Evolutionary conservation across 768 basidiomycete genomes (phyloP), one percentile per base, ranked within the genome.

Genomic region (Baorangia bicolor): DNA sequence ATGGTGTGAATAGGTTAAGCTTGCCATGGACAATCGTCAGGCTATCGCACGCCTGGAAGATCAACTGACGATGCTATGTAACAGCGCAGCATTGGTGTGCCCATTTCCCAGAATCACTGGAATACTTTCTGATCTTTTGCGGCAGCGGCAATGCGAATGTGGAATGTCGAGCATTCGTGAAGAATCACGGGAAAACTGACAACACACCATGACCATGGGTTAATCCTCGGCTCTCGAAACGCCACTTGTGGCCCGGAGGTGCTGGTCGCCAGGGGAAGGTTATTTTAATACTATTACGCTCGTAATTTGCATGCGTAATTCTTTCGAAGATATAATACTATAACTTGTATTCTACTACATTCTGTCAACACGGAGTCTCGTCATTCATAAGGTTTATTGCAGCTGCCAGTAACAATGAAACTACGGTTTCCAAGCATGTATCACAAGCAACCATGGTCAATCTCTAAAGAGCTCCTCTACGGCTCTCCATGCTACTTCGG

Each of bases 91-190:
- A 44, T 13, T 21, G 48, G 62, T 63, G 30, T 11, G 56, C 4
- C 10, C 12, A 34, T 18, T 34, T 34, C 33, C 10, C 0, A 30
- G 7, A 21, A 13, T 28, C 10, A 5, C 1, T 6, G 10, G 9
- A 40, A 16, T 13, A 7, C 2, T 8, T 5, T 14, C 37, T 63
- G 10, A 63, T 23, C 20, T 20, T 20, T 30, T 25, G n/a, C 2
- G 18, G 20, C 35, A 63, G 62, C 33, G 51, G 25, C 13, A 51
- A 42, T 63, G 62, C 12, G 31, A 45, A 46, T 63, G 62, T 30
- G 27, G 49, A 3, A 23, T 7, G 12, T 23, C 4, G 2, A 12
- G n/a, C 2, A 2, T 40, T 25, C 28, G 2, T 7, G 57, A 56
- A 20, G 57, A 51, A 10, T 8, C 10, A 9, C 42, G 16, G 30